Conservation (phyloP, 345 rosid genomes). For the Sonneratia alba region DNA sequence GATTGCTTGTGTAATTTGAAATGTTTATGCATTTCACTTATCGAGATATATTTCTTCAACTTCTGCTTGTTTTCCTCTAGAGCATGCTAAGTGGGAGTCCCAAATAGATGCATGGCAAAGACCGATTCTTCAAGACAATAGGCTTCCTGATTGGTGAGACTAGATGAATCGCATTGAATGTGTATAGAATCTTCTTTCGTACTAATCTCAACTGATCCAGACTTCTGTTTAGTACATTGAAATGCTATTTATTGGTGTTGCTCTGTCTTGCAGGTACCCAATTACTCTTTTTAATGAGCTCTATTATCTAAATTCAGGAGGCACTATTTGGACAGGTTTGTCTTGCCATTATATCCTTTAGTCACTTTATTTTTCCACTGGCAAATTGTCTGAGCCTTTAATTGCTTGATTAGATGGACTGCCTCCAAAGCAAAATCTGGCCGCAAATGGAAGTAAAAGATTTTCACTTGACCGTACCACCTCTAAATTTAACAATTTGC, state of each 20-base stretch:
- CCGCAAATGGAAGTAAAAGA: slow-evolving; percentile 42
- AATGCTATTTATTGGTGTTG: not conserved
- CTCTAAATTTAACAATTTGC: slow-evolving; percentile 21
- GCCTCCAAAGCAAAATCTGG: slow-evolving; percentile 60
- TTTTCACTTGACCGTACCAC: slow-evolving; percentile 66
- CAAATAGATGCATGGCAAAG: slow-evolving; percentile 82
- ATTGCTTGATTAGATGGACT: slow-evolving; percentile 51
- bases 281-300: slow-evolving; percentile 85
- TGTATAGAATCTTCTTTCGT: slow-evolving; percentile 4
- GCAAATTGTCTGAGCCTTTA: not conserved
- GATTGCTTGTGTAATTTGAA: not conserved
- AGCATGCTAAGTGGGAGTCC: slow-evolving; percentile 68
- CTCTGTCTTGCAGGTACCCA: slow-evolving; percentile 55
- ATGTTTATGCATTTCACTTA: not conserved
- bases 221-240: not conserved
- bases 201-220: not conserved
- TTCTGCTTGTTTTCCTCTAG: slow-evolving; percentile 26
- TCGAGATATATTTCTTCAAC: not conserved
- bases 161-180: slow-evolving; percentile 2
- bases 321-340: slow-evolving; percentile 90
- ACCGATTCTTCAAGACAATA: slow-evolving; percentile 82
- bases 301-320: slow-evolving; percentile 84
- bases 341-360: not conserved
- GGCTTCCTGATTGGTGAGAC: slow-evolving; percentile 73
- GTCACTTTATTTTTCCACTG: not conserved